Conservation (phyloP, 805 yeast species). For the Starmerella etchellsii region DNA sequence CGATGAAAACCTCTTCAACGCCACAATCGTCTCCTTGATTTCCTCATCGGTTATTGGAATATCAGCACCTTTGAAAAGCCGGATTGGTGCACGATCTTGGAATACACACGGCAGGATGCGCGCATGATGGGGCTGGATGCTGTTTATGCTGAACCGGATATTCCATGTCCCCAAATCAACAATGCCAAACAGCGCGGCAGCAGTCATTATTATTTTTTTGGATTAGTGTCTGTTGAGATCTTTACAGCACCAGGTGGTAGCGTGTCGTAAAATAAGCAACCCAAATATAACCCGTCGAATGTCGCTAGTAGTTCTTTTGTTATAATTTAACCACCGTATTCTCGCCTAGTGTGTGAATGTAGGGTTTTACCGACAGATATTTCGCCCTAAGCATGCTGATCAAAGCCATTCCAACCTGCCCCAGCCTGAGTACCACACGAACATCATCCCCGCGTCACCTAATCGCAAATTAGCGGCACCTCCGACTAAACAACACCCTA, state of each 20-base stretch:
- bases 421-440: too few relatives aligned
- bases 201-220: not conserved
- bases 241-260: too few relatives aligned
- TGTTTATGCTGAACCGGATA: conserved; percentile 57
- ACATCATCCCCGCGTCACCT: too few relatives aligned
- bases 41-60: conserved; percentile 28
- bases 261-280: too few relatives aligned
- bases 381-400: too few relatives aligned
- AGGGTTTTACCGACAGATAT: not conserved
- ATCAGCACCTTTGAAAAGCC: conserved; percentile 39
- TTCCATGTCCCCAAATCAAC: conserved; percentile 74
- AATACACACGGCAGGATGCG: conserved; percentile 67
- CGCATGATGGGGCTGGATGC: conserved; percentile 55
- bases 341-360: not conserved
- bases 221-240: too few relatives aligned
- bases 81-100: conserved; percentile 60
- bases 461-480: too few relatives aligned
- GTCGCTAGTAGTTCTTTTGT: too few relatives aligned
- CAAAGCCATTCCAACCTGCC: too few relatives aligned
- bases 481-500: too few relatives aligned
- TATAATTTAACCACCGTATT: not conserved
- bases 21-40: conserved; percentile 45
- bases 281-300: too few relatives aligned
- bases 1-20: conserved; percentile 53
- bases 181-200: conserved; percentile 23